Base-by-base conservation (phyloP, 164 flowering plant genomes). In the Umbellularia californica region DNA sequence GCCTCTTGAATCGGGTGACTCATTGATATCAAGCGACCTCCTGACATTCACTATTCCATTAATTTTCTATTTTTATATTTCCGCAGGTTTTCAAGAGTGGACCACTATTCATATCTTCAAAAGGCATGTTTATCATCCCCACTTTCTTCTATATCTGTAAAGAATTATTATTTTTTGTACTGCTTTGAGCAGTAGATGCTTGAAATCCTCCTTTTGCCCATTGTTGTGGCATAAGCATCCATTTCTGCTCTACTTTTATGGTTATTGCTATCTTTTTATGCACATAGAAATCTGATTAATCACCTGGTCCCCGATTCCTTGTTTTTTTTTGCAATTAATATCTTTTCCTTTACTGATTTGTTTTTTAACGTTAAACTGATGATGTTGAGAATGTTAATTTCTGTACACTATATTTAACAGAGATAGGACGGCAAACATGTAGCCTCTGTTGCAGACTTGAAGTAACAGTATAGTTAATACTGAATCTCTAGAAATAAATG, bases 1-100 rank as follows among this genome's bases (percentile, higher is more conserved):
- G 47, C 47, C 47, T 41, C 10, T 41, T 41, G 47, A 41, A 41
- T 41, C 10, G 11, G 11, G 47, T 41, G 47, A 41, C 47, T 41
- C 47, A 41, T 41, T 41, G 47, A 41, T 41, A 41, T 41, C 47
- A 41, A 41, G 47, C 10, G 9, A 41, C 47, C 47, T 41, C 47
- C 47, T 41, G 47, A 41, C 47, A 7, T 41, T 41, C 47, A 41
- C 47, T 41, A 9, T 7, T 5, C 47, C 47, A 41, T 41, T 41
- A 13, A 55, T 15, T 20, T 55, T 55, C 5, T 13, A 47, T 47
- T 20, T 69, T 14, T 69, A 69, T n/a, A 47, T 66, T 28, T 24
- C 71, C 75, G 76, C 88, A 91, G 95, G 87, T 89, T 74, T 89
- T 88, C 83, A 91, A 91, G 85, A 91, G 92, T 68, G 95, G 95